Conservation (phyloP, 139 green algal species). For the Picochlorum costavermella region DNA sequence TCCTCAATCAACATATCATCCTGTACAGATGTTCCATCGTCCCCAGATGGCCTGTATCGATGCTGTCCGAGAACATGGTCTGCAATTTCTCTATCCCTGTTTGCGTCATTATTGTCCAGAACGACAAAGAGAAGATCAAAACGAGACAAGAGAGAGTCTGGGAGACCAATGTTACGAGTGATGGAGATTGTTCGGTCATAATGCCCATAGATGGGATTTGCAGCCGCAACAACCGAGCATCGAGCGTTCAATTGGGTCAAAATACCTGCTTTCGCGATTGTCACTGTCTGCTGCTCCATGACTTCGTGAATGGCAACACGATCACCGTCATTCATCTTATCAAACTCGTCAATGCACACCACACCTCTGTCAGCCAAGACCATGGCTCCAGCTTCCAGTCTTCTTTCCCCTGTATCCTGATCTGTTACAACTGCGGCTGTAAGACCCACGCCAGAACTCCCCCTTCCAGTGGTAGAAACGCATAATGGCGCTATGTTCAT, state of each 20-base stretch:
- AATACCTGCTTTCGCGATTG: slow-evolving; percentile 97
- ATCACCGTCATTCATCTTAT: slow-evolving; percentile 99
- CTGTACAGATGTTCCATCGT: slow-evolving; percentile 44
- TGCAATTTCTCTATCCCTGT: slow-evolving; percentile 65
- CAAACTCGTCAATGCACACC: slow-evolving; percentile 99
- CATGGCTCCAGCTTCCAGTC: slow-evolving; percentile 96
- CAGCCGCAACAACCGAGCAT: slow-evolving; percentile 71
- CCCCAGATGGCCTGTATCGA: slow-evolving; percentile 66
- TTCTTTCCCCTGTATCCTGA: slow-evolving; percentile 82
- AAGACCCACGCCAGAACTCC: slow-evolving; percentile 92
- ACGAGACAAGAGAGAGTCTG: slow-evolving; percentile 93
- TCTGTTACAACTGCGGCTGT: slow-evolving; percentile 94
- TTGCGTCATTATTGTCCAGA: slow-evolving; percentile 76
- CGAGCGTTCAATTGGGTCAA: slow-evolving; percentile 92
- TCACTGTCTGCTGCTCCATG: slow-evolving; percentile 97
- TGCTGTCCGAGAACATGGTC: slow-evolving; percentile 86
- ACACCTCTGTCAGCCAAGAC: slow-evolving; percentile 94
- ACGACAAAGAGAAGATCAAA: slow-evolving; percentile 98
- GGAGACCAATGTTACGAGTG: slow-evolving; percentile 90
- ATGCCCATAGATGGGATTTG: slow-evolving; percentile 51
- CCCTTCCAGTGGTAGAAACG: slow-evolving; percentile 90
- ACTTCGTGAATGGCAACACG: slow-evolving; percentile 97
- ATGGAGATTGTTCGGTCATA: slow-evolving; percentile 70
- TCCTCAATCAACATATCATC: slow-evolving; percentile 19
- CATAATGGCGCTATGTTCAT: slow-evolving; percentile 90